Percentiles rank a stretch among this genome's conserved stretches.
Evolutionary conservation across 208 protist species (phyloP).

Genomic region (Leishmania guyanensis): DNA sequence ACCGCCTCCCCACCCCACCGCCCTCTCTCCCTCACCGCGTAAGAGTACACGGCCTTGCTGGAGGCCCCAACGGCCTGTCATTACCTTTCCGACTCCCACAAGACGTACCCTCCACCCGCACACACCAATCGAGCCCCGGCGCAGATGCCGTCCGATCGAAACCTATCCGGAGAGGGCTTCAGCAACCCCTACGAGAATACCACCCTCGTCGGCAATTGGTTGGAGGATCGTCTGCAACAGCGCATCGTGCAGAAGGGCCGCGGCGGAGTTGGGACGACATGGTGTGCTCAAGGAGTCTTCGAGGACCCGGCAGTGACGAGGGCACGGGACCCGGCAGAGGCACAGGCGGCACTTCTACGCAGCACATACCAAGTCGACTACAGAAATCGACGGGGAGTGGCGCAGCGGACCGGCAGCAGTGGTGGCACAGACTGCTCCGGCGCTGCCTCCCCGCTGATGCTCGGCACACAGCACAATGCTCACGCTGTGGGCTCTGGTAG

Average conservation of each 20-base stretch:
- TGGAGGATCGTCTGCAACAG: conserved; percentile 44
- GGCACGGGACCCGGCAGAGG: background rate
- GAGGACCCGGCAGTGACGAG: conserved; percentile 21
- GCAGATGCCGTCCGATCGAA: background rate
- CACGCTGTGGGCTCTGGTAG: background rate
- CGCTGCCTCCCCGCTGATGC: conserved; percentile 12
- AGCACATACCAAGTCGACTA: conserved; percentile 32
- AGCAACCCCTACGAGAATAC: conserved; percentile 71
- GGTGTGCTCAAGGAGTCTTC: conserved; percentile 12
- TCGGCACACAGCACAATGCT: background rate
- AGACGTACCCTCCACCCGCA: too few relatives aligned
- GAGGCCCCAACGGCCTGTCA: too few relatives aligned
- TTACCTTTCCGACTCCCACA: too few relatives aligned
- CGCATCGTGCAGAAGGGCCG: conserved; percentile 3
- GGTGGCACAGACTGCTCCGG: background rate
- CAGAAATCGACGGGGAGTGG: background rate
- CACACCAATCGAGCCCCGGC: background rate
- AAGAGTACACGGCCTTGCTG: too few relatives aligned
- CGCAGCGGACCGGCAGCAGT: background rate
- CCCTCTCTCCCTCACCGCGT: too few relatives aligned
- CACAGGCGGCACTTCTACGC: conserved; percentile 12
- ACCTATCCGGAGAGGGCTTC: conserved; percentile 13
- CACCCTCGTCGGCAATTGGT: conserved; percentile 77
- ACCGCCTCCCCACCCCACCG: too few relatives aligned
- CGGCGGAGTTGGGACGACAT: background rate